phyloP scores from a whole-genome alignment of 805 yeast species.

The Metschnikowia amazonensis region DNA sequence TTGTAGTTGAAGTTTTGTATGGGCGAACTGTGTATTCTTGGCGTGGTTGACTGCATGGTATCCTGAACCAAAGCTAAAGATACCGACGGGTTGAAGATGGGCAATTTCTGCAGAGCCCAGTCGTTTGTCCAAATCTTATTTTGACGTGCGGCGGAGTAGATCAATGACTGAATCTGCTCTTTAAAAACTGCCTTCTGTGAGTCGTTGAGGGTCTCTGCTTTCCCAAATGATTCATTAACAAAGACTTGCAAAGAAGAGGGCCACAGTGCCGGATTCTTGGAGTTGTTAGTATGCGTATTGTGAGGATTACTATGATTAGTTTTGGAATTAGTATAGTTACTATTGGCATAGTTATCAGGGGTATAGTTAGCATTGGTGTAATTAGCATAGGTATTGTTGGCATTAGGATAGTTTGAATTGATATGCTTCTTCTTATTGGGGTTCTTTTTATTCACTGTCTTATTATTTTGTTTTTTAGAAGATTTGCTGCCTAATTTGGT shows the following conservation, averaged over 20 bases:
- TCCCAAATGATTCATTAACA: conserved; percentile 44
- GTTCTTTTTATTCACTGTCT: too few species aligned
- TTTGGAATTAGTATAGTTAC: neutral
- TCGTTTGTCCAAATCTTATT: conserved; percentile 45
- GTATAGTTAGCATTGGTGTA: neutral
- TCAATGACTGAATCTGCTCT: conserved; percentile 45
- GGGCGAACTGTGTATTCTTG: conserved; percentile 2
- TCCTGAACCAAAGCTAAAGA: conserved; percentile 13
- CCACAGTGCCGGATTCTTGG: conserved; percentile 35
- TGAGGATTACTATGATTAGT: neutral
- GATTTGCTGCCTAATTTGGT: conserved; percentile 8
- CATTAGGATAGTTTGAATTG: too few species aligned
- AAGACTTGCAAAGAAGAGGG: conserved; percentile 52
- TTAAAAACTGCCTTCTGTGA: conserved; percentile 40
- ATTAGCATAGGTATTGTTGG: neutral
- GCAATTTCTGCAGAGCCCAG: conserved; percentile 52
- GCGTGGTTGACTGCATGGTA: neutral
- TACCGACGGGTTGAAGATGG: conserved; percentile 31
- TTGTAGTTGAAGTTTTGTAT: conserved; percentile 15
- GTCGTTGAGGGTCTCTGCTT: conserved; percentile 33
- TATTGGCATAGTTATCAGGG: neutral
- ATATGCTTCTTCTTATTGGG: too few species aligned
- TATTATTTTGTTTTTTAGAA: conserved; percentile 6
- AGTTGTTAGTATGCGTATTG: neutral
- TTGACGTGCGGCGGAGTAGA: conserved; percentile 46